phyloP scores from a whole-genome alignment of 2,329 filamentous ascomycete genomes.

The Aspergillus brasiliensis region DNA sequence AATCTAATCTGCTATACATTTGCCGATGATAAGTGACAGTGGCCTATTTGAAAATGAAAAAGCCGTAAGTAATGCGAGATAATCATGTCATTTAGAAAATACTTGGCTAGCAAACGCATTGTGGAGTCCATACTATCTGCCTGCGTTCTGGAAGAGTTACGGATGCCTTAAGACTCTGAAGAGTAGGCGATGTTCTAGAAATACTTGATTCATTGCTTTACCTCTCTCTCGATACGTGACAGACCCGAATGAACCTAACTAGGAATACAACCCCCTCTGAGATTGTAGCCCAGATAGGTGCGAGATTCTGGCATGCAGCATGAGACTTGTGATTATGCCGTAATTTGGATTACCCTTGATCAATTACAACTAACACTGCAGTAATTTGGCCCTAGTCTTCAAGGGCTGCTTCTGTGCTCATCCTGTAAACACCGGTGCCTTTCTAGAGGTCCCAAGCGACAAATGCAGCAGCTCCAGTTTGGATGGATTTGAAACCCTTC shows the following conservation, averaged over 20 bases:
- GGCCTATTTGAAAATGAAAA: too few species aligned
- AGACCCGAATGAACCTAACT: background rate
- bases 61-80: too few species aligned
- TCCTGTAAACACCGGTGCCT: too few species aligned
- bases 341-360: background rate
- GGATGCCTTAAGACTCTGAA: too few species aligned
- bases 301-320: background rate
- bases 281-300: background rate
- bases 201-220: too few species aligned
- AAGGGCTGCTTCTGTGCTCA: background rate
- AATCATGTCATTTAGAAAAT: too few species aligned
- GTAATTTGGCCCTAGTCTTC: background rate
- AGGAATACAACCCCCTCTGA: background rate
- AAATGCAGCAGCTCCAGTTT: background rate
- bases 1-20: constrained; percentile 5
- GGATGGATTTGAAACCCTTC: background rate
- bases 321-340: background rate
- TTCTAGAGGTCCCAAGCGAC: background rate
- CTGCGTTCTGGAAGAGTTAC: too few species aligned
- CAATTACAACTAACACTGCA: background rate
- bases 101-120: too few species aligned
- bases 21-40: background rate
- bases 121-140: too few species aligned
- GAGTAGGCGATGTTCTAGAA: too few species aligned
- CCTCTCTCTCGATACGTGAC: background rate